Evolutionary conservation across 257 asterid species (phyloP).

Genomic region (Solanum virginianum): DNA sequence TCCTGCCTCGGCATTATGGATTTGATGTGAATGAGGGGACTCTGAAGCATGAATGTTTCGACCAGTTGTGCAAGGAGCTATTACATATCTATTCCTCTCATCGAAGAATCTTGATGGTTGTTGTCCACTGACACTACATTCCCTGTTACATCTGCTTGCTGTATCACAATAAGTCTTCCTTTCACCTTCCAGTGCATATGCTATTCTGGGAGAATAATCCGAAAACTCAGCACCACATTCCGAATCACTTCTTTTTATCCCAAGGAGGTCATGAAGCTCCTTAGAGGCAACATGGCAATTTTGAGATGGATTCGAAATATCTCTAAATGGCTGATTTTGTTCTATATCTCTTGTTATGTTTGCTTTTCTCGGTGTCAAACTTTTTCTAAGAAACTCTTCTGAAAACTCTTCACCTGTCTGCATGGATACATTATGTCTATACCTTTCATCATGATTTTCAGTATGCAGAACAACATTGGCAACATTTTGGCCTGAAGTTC

Average conservation of each 20-base stretch:
- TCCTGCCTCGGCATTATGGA: slow-evolving; percentile 17
- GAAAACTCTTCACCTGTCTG: slow-evolving; percentile 87
- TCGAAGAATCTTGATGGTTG: slow-evolving; percentile 19
- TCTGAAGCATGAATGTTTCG: slow-evolving; percentile 16
- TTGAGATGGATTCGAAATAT: slow-evolving; percentile 9
- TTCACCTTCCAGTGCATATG: slow-evolving; percentile 17
- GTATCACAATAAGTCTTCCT: slow-evolving; percentile 3
- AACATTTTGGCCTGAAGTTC: slow-evolving; percentile 17
- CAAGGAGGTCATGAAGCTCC: slow-evolving; percentile 21
- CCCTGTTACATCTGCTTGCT: slow-evolving; percentile 12
- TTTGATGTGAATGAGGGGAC: slow-evolving; percentile 26
- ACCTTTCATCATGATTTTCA: slow-evolving; percentile 10
- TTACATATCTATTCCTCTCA: slow-evolving; percentile 19
- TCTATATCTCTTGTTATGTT: slow-evolving; percentile 11
- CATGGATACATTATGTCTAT: slow-evolving; percentile 38
- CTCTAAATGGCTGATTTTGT: slow-evolving; percentile 7
- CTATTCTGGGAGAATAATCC: slow-evolving; percentile 19
- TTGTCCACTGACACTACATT: slow-evolving; percentile 4
- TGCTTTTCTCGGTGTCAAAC: slow-evolving; percentile 26
- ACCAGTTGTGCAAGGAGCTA: slow-evolving; percentile 8
- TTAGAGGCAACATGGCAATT: slow-evolving; percentile 21
- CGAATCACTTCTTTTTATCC: slow-evolving; percentile 17
- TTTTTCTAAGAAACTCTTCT: slow-evolving; percentile 55
- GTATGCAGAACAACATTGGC: slow-evolving; percentile 12
- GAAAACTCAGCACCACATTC: slow-evolving; percentile 14